Percentiles rank a stretch among this genome's conserved stretches.
phyloP scores from a whole-genome alignment of 768 basidiomycete genomes.

The Calocybe gangraenosa region DNA sequence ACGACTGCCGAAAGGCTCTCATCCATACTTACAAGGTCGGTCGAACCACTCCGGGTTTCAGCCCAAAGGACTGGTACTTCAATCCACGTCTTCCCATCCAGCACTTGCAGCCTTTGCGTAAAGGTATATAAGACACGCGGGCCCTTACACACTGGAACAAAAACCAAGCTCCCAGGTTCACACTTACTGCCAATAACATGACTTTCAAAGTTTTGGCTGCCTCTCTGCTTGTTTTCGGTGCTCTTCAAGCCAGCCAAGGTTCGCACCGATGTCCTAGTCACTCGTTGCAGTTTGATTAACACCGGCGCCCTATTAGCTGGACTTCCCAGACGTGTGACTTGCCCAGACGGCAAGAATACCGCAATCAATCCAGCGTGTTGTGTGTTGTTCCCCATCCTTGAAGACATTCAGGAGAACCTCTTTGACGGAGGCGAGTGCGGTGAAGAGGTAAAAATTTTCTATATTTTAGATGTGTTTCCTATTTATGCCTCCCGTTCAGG shows the following conservation, averaged over 20 bases:
- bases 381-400: conserved; percentile 34
- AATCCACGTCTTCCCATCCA: not conserved
- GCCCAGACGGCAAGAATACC: conserved; percentile 22
- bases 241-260: conserved; percentile 4
- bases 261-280: not conserved
- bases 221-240: conserved; percentile 4
- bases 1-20: not conserved
- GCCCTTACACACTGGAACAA: not conserved
- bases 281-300: not conserved
- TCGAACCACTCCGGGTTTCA: too few species aligned
- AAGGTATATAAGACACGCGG: conserved; percentile 2
- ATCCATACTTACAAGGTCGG: not conserved
- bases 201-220: not conserved
- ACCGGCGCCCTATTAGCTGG: conserved; percentile 4
- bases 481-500: not conserved
- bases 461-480: not conserved
- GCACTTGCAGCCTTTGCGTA: not conserved
- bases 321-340: conserved; percentile 18
- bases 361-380: conserved; percentile 32
- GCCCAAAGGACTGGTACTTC: too few species aligned
- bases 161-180: not conserved
- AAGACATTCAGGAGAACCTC: conserved; percentile 34
- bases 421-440: conserved; percentile 32
- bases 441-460: conserved; percentile 21
- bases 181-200: not conserved